A percentile compares a stretch with the other conserved stretches of the same genome.
These are phyloP conservation scores for Prunella vulgaris DNA, from an alignment of 257 asterid genomes.

Conservation along the genomic window DNA sequence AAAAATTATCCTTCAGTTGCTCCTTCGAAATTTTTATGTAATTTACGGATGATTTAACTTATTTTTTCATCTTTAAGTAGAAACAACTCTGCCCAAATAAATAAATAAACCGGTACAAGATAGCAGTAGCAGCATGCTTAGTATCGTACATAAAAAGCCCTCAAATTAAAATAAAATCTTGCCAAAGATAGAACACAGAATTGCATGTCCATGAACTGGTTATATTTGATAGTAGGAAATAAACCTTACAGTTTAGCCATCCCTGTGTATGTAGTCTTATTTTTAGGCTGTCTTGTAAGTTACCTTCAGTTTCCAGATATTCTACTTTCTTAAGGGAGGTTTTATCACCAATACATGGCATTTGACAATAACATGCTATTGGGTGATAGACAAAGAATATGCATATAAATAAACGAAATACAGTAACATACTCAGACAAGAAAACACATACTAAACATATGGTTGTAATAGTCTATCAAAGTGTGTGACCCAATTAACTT, in stretches of 20 bases:
- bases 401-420: not conserved
- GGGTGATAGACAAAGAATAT: not conserved
- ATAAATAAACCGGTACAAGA: no score
- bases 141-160: no score
- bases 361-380: not conserved
- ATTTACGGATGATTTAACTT: no score
- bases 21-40: not conserved
- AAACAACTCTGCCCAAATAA: no score
- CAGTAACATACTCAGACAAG: not conserved
- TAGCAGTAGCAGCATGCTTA: no score
- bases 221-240: no score
- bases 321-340: not conserved
- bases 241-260: no score
- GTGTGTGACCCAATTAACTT: not conserved
- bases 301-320: not conserved
- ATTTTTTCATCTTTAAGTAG: no score
- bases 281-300: not conserved
- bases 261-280: no score
- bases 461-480: not conserved
- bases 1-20: not conserved
- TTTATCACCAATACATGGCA: not conserved
- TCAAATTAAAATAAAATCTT: no score
- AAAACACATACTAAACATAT: not conserved
- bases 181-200: no score
- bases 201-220: no score